Evolutionary conservation across 306 rosid genomes (phyloP).

Genomic region (Cucurbita pepo): DNA sequence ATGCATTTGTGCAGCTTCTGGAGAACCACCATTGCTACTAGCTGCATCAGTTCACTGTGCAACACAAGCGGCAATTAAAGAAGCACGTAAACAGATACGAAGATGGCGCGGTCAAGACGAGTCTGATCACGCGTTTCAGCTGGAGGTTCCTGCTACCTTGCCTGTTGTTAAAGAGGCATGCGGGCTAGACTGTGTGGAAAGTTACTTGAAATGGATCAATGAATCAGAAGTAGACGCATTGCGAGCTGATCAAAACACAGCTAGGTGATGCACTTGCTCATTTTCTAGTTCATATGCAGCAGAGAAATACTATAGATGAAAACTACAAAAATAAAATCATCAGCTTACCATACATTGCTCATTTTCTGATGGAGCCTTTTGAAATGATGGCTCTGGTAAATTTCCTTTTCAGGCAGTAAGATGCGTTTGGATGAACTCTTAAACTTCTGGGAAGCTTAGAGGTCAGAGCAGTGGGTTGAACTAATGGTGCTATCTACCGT

Average conservation of each 20-base stretch:
- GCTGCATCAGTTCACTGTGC: slow-evolving; percentile 86
- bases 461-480: background rate
- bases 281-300: background rate
- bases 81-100: slow-evolving; percentile 55
- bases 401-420: background rate
- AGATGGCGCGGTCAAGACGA: slow-evolving; percentile 38
- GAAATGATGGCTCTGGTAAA: no score
- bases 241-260: background rate
- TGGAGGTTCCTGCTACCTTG: slow-evolving; percentile 78
- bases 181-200: slow-evolving; percentile 59
- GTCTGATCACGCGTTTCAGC: slow-evolving; percentile 25
- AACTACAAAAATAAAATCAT: background rate
- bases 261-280: background rate
- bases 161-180: slow-evolving; percentile 64
- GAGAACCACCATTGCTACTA: slow-evolving; percentile 74
- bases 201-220: slow-evolving; percentile 46
- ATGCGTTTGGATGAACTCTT: background rate
- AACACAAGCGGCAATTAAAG: slow-evolving; percentile 58
- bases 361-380: background rate
- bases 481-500: background rate
- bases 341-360: background rate
- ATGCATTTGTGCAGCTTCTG: slow-evolving; percentile 56
- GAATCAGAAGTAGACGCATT: background rate
- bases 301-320: background rate
- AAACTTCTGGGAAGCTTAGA: background rate